These are phyloP conservation scores for Candida oleophila DNA, from an alignment of 805 yeast genomes.

Conservation along the genomic window DNA sequence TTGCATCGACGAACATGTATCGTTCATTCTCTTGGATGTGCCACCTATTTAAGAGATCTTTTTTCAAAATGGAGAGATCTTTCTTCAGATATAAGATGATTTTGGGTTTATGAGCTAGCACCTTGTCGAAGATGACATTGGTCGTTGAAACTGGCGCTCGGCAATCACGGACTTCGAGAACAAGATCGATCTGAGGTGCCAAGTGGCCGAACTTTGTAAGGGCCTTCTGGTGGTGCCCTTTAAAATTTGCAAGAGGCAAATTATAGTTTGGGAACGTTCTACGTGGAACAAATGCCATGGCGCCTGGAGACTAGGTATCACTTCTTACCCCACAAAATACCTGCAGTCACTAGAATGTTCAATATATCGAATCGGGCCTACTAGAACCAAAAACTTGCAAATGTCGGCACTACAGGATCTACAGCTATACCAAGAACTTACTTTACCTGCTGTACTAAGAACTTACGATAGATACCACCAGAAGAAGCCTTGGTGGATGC, in stretches of 20 bases:
- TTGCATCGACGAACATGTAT: constrained; percentile 55
- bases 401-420: too few relatives aligned
- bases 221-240: constrained; percentile 88
- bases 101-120: constrained; percentile 53
- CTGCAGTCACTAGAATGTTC: too few relatives aligned
- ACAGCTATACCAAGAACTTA: too few relatives aligned
- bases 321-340: not conserved
- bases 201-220: constrained; percentile 61
- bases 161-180: constrained; percentile 83
- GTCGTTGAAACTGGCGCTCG: constrained; percentile 86
- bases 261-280: constrained; percentile 69
- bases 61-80: constrained; percentile 55
- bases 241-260: constrained; percentile 72
- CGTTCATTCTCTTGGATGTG: constrained; percentile 27
- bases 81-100: constrained; percentile 76
- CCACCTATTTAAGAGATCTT: constrained; percentile 31
- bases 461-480: too few relatives aligned
- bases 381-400: too few relatives aligned
- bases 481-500: too few relatives aligned
- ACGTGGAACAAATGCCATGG: constrained; percentile 62
- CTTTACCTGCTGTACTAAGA: too few relatives aligned
- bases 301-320: not conserved
- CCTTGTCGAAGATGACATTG: constrained; percentile 73
- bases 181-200: constrained; percentile 77
- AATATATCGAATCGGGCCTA: too few relatives aligned